A percentile compares a stretch with the other conserved stretches of the same genome.
These are phyloP conservation scores for Heimioporus sp. DNA, from an alignment of 768 basidiomycete species.

Conservation along the genomic window DNA sequence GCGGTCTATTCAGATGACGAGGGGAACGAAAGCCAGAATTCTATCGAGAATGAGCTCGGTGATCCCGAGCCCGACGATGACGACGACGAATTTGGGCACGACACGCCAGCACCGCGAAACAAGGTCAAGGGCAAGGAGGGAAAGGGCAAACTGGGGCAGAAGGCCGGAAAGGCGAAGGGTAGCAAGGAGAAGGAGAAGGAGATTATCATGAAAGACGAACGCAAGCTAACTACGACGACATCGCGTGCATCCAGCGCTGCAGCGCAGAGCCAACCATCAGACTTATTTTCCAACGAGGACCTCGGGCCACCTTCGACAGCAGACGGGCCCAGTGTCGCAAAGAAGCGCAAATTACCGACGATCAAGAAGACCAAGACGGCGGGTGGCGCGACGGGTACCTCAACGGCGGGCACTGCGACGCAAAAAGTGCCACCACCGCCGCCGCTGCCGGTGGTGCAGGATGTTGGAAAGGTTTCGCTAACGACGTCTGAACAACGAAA, in stretches of 20 bases:
- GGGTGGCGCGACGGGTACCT: slow-evolving; percentile 16
- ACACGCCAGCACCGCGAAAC: slow-evolving; percentile 23
- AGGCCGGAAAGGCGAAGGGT: slow-evolving; percentile 29
- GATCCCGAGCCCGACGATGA: slow-evolving; percentile 26
- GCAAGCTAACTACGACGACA: slow-evolving; percentile 27
- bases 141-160: slow-evolving; percentile 21
- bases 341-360: slow-evolving; percentile 64
- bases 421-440: slow-evolving; percentile 18
- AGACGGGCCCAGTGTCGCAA: slow-evolving; percentile 35
- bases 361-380: slow-evolving; percentile 64
- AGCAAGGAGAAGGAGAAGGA: slow-evolving; percentile 25
- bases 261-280: slow-evolving; percentile 28
- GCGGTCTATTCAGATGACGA: slow-evolving; percentile 30
- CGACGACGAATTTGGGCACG: slow-evolving; percentile 27
- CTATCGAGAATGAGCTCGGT: slow-evolving; percentile 24
- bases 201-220: slow-evolving; percentile 42
- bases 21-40: slow-evolving; percentile 24
- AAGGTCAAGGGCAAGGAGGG: slow-evolving; percentile 23
- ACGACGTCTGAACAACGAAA: slow-evolving; percentile 33
- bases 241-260: slow-evolving; percentile 32
- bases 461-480: slow-evolving; percentile 27
- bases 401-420: slow-evolving; percentile 17
- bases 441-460: slow-evolving; percentile 13
- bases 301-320: neutral
- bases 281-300: slow-evolving; percentile 34